phyloP scores from a whole-genome alignment of 441 rosid species.

The Populus hybrid region DNA sequence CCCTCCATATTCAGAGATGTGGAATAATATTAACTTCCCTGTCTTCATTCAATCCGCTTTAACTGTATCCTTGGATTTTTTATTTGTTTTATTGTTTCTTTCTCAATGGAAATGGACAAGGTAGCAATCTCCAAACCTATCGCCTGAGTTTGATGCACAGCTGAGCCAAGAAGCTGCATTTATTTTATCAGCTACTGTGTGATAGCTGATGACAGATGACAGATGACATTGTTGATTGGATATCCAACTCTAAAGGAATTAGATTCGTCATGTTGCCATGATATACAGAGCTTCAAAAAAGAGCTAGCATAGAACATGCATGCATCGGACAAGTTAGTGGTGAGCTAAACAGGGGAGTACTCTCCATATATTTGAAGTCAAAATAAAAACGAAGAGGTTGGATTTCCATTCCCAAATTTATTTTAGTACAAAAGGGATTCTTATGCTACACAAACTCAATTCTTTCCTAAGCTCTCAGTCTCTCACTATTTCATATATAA shows the following conservation, averaged over 20 bases:
- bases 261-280: not conserved
- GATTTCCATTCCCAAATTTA: slow-evolving; percentile 39
- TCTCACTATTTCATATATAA: slow-evolving; percentile 33
- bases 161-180: slow-evolving; percentile 7
- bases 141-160: slow-evolving; percentile 9
- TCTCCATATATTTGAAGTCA: not conserved
- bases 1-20: not conserved
- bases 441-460: slow-evolving; percentile 38
- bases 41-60: slow-evolving; percentile 16
- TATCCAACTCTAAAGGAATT: not conserved
- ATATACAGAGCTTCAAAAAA: not conserved
- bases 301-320: not conserved
- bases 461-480: slow-evolving; percentile 22
- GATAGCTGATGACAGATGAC: not conserved
- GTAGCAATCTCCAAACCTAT: slow-evolving; percentile 2
- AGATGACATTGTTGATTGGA: not conserved
- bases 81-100: not conserved
- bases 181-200: not conserved
- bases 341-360: not conserved
- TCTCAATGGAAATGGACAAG: slow-evolving; percentile 8
- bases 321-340: not conserved
- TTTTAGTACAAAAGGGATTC: slow-evolving; percentile 38
- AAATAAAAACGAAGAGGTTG: slow-evolving; percentile 13
- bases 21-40: not conserved
- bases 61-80: slow-evolving; percentile 6